Base-by-base conservation (phyloP, 257 asterid species). In the Jacaranda copaia region DNA sequence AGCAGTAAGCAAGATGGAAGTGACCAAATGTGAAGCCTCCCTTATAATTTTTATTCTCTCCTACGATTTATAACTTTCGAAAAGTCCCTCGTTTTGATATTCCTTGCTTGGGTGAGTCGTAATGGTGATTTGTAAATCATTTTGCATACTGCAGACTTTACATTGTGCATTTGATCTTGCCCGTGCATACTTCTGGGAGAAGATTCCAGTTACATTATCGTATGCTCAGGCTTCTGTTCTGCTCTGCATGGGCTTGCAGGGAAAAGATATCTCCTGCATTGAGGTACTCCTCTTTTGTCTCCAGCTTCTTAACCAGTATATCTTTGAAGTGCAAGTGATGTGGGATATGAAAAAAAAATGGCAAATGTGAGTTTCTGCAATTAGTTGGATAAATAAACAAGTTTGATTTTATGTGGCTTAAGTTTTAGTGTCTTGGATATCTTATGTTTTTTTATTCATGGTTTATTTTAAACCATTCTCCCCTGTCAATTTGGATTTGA, bases 231-330 rank as follows among this genome's bases (percentile, higher is more conserved):
- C 97, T 76, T 96, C 99, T 67, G 89, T 96, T 74, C 83, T 96
- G 86, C 97, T 96, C 74, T 91, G 95, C 88, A 82, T 85, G 63
- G 98, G 97, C 57, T 80, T 96, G 91, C 99, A 93, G 87, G 85
- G 86, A 70, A 91, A 93, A 81, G 91, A 87, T 64, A 61, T 91
- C 53, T 60, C 89, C 66, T 70, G 48, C 65, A 85, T 93, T 66
- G 93, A 91, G 97, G 98, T 94, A 84, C 76, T 82, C 56, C 39
- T 43, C 64, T 73, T 20, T 62, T 48, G 1, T 67, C 49, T 67
- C 75, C 42, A 16, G 38, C 63, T 35, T 58, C 61, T 68, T 65
- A 53, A 68, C 49, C 52, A 5, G n/a, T 48, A 46, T 43, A 58
- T 35, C 32, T 70, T 25, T 59, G 38, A 46, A 11, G 12, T 61